Conservation (phyloP, 768 basidiomycete species). For the Harrya chromipes region DNA sequence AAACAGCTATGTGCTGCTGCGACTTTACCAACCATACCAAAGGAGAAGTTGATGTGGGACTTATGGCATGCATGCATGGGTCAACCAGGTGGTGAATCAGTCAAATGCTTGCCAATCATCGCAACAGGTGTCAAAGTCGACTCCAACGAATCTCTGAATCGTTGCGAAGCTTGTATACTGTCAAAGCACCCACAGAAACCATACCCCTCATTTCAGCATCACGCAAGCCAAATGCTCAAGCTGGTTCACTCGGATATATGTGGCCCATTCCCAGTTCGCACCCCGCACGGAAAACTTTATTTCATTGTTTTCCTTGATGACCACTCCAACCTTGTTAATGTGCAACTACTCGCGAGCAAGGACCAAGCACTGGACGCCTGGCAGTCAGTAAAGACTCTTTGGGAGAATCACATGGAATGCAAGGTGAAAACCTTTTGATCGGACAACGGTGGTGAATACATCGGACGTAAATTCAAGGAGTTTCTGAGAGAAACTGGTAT, state of each 20-base stretch:
- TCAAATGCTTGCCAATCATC: too few species aligned
- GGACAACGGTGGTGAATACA: constrained; percentile 7
- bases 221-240: constrained; percentile 11
- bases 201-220: too few species aligned
- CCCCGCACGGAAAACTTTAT: constrained; percentile 15
- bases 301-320: constrained; percentile 21
- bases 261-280: constrained; percentile 22
- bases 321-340: neutral
- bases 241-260: constrained; percentile 26
- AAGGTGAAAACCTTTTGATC: neutral
- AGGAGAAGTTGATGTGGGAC: too few species aligned
- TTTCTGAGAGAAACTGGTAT: constrained; percentile 11
- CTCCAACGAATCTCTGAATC: neutral
- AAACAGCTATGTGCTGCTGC: too few species aligned
- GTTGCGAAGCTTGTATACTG: constrained; percentile 5
- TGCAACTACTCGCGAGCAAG: neutral
- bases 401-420: neutral
- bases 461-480: neutral
- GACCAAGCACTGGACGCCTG: neutral
- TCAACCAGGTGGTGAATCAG: too few species aligned
- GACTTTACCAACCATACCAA: too few species aligned
- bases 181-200: constrained; percentile 1
- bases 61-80: too few species aligned
- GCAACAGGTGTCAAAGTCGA: too few species aligned
- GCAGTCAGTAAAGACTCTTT: neutral